Percentiles rank a stretch among this genome's conserved stretches.
Evolutionary conservation across 345 rosid species (phyloP).

Genomic region (Combretum micranthum): DNA sequence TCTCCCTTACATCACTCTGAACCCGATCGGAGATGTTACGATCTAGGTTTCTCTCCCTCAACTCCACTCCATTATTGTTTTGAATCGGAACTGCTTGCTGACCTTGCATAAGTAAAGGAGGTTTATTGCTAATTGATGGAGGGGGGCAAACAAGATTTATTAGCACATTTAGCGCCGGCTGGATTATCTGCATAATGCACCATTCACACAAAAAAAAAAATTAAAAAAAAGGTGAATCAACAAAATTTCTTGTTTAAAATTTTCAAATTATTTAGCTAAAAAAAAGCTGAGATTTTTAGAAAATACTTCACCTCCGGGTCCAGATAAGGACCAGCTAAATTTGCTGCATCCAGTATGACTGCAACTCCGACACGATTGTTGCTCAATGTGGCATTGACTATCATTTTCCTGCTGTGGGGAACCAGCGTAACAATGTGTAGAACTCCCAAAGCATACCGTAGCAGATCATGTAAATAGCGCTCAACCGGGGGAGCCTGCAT

Average conservation of each 20-base stretch:
- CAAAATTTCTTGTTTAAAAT: not conserved
- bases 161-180: constrained; percentile 85
- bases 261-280: not conserved
- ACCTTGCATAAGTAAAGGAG: constrained; percentile 45
- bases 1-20: constrained; percentile 47
- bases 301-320: constrained; percentile 75
- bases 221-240: not conserved
- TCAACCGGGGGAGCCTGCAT: constrained; percentile 93
- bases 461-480: constrained; percentile 91
- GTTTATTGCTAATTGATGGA: constrained; percentile 91
- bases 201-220: not conserved
- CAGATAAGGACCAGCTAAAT: constrained; percentile 67
- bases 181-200: constrained; percentile 63
- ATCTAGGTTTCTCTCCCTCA: constrained; percentile 38
- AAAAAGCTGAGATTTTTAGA: not conserved
- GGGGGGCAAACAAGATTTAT: constrained; percentile 98
- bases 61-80: constrained; percentile 31
- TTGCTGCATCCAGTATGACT: constrained; percentile 88
- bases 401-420: constrained; percentile 81
- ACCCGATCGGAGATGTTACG: constrained; percentile 36
- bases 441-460: constrained; percentile 96
- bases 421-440: constrained; percentile 84
- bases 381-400: constrained; percentile 73
- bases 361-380: constrained; percentile 91
- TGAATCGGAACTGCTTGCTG: constrained; percentile 45